Conservation (phyloP, 768 basidiomycete species). For the Mycena pura region DNA sequence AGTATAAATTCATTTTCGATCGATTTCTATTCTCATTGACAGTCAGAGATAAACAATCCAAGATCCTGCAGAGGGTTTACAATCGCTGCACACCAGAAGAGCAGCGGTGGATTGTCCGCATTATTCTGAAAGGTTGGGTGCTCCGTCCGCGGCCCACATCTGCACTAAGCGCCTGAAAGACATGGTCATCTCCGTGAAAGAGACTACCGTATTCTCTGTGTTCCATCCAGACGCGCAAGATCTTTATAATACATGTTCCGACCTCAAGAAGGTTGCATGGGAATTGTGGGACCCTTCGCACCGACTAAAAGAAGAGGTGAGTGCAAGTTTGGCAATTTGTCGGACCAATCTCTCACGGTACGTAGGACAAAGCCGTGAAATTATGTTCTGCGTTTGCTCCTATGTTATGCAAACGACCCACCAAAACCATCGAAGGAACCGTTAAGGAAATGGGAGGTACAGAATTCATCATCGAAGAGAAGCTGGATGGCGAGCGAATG, state of each 20-base stretch:
- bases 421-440: constrained; percentile 79
- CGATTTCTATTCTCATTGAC: constrained; percentile 17
- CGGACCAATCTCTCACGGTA: background rate
- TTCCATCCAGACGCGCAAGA: constrained; percentile 96
- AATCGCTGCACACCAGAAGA: constrained; percentile 85
- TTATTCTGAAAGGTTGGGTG: constrained; percentile 86
- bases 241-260: constrained; percentile 95
- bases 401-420: constrained; percentile 93
- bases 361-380: constrained; percentile 82
- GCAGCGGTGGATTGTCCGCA: constrained; percentile 94
- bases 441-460: constrained; percentile 82
- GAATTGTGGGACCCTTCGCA: constrained; percentile 79
- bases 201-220: constrained; percentile 88
- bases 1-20: constrained; percentile 51
- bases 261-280: constrained; percentile 93
- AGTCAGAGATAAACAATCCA: constrained; percentile 74
- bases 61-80: constrained; percentile 77
- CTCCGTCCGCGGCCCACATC: background rate
- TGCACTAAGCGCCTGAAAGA: constrained; percentile 53
- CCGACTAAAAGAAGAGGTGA: constrained; percentile 68
- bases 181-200: constrained; percentile 91
- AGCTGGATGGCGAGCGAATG: constrained; percentile 96
- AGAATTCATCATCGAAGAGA: constrained; percentile 94
- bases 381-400: constrained; percentile 90
- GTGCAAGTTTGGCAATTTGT: background rate